Conservation (phyloP, 148 eudicot genomes). For the Chenopodium quinoa region DNA sequence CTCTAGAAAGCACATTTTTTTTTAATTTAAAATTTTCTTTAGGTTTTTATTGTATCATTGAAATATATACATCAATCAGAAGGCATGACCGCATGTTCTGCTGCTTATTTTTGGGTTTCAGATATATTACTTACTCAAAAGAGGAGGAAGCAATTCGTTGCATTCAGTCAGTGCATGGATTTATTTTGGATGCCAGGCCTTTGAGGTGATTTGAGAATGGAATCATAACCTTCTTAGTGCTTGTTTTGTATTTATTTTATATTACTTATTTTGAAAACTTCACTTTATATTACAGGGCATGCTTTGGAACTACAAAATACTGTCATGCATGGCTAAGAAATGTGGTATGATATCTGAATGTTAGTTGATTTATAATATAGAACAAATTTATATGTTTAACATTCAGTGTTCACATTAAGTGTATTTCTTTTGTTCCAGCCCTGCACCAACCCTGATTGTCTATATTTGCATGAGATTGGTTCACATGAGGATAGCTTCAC, state of each 20-base stretch:
- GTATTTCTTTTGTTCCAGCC: slow-evolving; percentile 50
- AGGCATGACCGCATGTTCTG: not conserved
- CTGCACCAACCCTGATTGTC: slow-evolving; percentile 90
- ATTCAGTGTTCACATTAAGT: not conserved
- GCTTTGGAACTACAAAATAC: slow-evolving; percentile 98
- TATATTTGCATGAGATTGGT: slow-evolving; percentile 95
- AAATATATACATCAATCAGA: not conserved
- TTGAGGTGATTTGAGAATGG: slow-evolving; percentile 49
- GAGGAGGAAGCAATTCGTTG: slow-evolving; percentile 97
- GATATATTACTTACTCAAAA: slow-evolving; percentile 92
- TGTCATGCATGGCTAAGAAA: slow-evolving; percentile 98
- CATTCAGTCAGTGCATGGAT: slow-evolving; percentile 92
- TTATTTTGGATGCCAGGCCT: slow-evolving; percentile 69
- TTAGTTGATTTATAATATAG: not conserved
- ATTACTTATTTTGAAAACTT: not conserved
- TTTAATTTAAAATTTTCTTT: too few relatives aligned
- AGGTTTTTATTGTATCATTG: not conserved
- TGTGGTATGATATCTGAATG: slow-evolving; percentile 47
- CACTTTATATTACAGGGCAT: slow-evolving; percentile 54
- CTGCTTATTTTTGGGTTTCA: slow-evolving; percentile 28
- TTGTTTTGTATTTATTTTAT: not conserved
- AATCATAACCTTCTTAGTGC: not conserved
- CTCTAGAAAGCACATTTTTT: not conserved
- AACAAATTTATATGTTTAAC: not conserved
- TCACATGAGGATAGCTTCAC: slow-evolving; percentile 87